Conservation (phyloP, 2,329 filamentous ascomycete species). For the Akanthomyces muscarius region DNA sequence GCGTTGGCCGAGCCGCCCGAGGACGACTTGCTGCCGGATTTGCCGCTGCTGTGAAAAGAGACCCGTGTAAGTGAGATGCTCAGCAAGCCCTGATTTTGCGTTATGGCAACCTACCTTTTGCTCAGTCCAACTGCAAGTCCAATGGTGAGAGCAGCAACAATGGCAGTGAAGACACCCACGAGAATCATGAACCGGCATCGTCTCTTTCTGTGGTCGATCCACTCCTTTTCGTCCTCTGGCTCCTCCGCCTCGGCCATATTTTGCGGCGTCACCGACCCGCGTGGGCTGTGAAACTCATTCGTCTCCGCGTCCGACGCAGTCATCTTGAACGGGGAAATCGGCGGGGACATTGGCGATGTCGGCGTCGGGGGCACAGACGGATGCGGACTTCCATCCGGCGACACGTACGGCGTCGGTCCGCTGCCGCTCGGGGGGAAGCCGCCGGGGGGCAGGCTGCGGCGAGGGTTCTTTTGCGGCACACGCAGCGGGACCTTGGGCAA, state of each 20-base stretch:
- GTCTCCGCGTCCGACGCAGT: conserved; percentile 19
- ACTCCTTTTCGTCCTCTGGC: conserved; percentile 18
- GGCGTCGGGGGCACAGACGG: neutral
- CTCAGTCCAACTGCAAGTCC: conserved; percentile 17
- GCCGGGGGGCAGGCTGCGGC: conserved; percentile 23
- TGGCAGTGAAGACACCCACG: conserved; percentile 15
- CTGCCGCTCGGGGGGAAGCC: neutral
- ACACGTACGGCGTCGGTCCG: conserved; percentile 4
- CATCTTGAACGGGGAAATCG: conserved; percentile 18
- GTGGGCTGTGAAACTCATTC: neutral
- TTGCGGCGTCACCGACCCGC: conserved; percentile 12
- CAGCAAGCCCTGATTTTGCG: too few relatives aligned
- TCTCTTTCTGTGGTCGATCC: conserved; percentile 17
- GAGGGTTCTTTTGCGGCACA: conserved; percentile 29
- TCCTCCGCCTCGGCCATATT: conserved; percentile 6
- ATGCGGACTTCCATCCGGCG: neutral
- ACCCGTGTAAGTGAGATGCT: neutral
- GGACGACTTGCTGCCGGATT: neutral
- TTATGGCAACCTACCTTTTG: conserved; percentile 11
- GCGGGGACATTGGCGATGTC: neutral
- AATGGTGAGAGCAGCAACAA: conserved; percentile 16
- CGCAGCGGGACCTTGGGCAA: conserved; percentile 26
- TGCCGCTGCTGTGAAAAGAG: neutral
- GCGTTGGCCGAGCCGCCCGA: conserved; percentile 8
- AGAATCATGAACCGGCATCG: conserved; percentile 17